Evolutionary conservation across 257 asterid species (phyloP), one percentile per base, ranked within the genome.

Genomic region (Catharanthus roseus): DNA sequence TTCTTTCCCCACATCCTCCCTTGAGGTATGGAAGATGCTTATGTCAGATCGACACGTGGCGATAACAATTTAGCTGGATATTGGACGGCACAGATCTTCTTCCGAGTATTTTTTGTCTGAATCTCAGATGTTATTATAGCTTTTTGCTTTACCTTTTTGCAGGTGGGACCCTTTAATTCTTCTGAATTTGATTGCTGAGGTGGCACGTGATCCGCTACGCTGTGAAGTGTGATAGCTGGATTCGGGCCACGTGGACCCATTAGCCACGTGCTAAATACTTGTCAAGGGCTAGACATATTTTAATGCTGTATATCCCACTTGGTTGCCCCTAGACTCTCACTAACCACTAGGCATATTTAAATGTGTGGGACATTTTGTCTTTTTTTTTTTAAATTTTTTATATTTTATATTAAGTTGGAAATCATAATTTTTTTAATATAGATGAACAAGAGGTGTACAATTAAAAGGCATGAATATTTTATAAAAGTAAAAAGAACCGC

Each of bases 1-100:
- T 80, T 74, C 84, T 74, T 56, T 12, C 1, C 0, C 0, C 5
- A 1, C 69, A 44, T 69, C 75, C 72, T 69, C 76, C 72, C 33
- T 71, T 58, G 15, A 18, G 1, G 42, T 26, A n/a, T 38, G 74
- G 71, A 33, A 60, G 49, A 39, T 45, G 76, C 72, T 55, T 31
- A 39, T 26, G 69, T 49, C 72, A 29, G 41, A 8, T 18, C 26
- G 68, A 81, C 86, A 82, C 85, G 88, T 80, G 89, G 70, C 77
- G 6, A 7, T n/a, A 3, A 5, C 1, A 0, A 28, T 0, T 71
- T 77, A 69, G 77, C 75, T 77, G 77, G 81, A 28, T 55, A 18
- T 74, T 67, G 15, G 64, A 75, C 54, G 78, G 79, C 72, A 10
- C 54, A 44, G 76, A 78, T 72, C 28, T 61, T 33, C 26, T 19